Evolutionary conservation across 768 basidiomycete genomes (phyloP).

Genomic region (Kwoniella sp.): DNA sequence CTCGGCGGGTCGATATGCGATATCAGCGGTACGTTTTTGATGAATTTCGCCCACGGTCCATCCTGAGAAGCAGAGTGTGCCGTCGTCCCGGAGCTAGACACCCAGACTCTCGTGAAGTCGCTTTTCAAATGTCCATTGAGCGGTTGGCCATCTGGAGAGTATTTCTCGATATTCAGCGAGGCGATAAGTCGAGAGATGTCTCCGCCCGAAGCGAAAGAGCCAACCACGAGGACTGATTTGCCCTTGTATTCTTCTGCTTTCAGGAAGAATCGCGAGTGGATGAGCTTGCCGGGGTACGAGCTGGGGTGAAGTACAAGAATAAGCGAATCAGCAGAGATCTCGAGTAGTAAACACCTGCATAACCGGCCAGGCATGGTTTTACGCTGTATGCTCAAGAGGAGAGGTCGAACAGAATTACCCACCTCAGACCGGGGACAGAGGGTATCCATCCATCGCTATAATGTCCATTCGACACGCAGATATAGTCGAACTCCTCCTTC

Average conservation of each 20-base stretch:
- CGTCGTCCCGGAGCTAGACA: slow-evolving; percentile 35
- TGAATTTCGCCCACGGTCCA: slow-evolving; percentile 50
- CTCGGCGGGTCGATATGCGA: slow-evolving; percentile 27
- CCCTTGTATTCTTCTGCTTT: slow-evolving; percentile 42
- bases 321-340: neutral
- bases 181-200: slow-evolving; percentile 53
- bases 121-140: slow-evolving; percentile 6
- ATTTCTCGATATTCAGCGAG: slow-evolving; percentile 24
- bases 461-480: slow-evolving; percentile 56
- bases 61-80: slow-evolving; percentile 32
- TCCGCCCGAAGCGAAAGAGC: slow-evolving; percentile 57
- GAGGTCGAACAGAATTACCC: slow-evolving; percentile 19
- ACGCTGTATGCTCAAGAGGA: no score
- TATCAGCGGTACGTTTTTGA: slow-evolving; percentile 43
- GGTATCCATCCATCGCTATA: slow-evolving; percentile 56
- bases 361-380: no score
- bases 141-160: slow-evolving; percentile 11
- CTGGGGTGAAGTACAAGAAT: slow-evolving; percentile 19
- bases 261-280: slow-evolving; percentile 56
- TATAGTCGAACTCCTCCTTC: slow-evolving; percentile 50
- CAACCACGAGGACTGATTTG: slow-evolving; percentile 56
- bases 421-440: slow-evolving; percentile 44
- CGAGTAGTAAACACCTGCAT: neutral
- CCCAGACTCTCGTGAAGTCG: slow-evolving; percentile 40
- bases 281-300: slow-evolving; percentile 46